phyloP scores from a whole-genome alignment of 2,329 filamentous ascomycete species.

The Epichloe elymi region DNA sequence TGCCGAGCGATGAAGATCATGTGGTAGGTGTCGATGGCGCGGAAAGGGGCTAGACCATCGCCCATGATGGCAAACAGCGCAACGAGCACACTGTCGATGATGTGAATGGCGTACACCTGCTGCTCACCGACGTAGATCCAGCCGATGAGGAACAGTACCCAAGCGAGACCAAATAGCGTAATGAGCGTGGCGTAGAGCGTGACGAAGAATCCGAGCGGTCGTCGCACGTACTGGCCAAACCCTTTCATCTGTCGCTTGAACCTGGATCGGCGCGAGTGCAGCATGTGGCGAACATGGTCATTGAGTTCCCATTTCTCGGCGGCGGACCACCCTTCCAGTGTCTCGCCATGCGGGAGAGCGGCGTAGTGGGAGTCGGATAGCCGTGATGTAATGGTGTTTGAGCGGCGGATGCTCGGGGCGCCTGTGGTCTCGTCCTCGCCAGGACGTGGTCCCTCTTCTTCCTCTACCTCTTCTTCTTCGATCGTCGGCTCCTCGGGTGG shows the following conservation, averaged over 20 bases:
- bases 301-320: constrained; percentile 67
- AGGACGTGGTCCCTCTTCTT: constrained; percentile 3
- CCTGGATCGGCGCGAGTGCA: constrained; percentile 67
- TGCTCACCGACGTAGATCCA: constrained; percentile 73
- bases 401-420: constrained; percentile 20
- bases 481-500: constrained; percentile 9
- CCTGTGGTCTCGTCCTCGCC: constrained; percentile 11
- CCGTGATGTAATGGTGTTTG: constrained; percentile 51
- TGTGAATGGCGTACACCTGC: constrained; percentile 55
- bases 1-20: constrained; percentile 74
- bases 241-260: constrained; percentile 71
- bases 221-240: constrained; percentile 65
- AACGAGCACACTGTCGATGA: constrained; percentile 60
- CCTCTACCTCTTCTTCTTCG: neutral
- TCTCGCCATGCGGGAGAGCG: constrained; percentile 61
- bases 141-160: constrained; percentile 83
- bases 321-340: constrained; percentile 59
- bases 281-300: constrained; percentile 76
- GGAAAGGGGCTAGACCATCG: constrained; percentile 60
- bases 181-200: constrained; percentile 74
- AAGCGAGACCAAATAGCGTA: constrained; percentile 72
- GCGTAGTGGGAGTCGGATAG: constrained; percentile 63
- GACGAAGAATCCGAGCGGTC: constrained; percentile 69
- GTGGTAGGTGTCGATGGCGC: constrained; percentile 72
- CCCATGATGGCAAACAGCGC: constrained; percentile 59